Conservation (phyloP, 2,329 filamentous ascomycete genomes). For the Rhexocercosporidium sp. region DNA sequence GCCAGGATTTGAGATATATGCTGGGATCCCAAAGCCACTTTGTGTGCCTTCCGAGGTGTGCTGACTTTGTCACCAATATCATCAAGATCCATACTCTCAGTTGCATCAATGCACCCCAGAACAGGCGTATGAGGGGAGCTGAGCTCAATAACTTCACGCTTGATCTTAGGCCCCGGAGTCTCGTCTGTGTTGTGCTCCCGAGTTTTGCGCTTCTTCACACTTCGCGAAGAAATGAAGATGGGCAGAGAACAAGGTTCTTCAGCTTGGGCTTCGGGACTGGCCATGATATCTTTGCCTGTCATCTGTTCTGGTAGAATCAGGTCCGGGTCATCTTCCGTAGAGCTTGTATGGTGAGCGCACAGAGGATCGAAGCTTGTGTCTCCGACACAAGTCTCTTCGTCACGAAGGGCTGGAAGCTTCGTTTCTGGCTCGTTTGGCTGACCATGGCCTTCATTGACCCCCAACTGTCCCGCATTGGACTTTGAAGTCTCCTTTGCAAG, state of each 20-base stretch:
- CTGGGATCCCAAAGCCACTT: slow-evolving; percentile 16
- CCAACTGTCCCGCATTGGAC: not conserved
- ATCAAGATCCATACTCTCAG: slow-evolving; percentile 44
- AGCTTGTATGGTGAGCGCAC: slow-evolving; percentile 33
- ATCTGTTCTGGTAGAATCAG: not conserved
- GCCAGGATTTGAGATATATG: not conserved
- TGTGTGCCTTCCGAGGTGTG: slow-evolving; percentile 42
- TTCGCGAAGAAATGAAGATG: slow-evolving; percentile 33
- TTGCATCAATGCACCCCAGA: slow-evolving; percentile 28
- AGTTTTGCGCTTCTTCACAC: slow-evolving; percentile 38
- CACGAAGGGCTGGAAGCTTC: slow-evolving; percentile 21
- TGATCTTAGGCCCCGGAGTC: slow-evolving; percentile 31
- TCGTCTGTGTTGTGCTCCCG: slow-evolving; percentile 13
- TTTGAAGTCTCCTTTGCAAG: not conserved
- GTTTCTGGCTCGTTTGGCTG: not conserved
- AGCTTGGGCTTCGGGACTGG: not conserved
- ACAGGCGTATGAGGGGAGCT: slow-evolving; percentile 42
- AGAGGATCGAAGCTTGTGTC: slow-evolving; percentile 26
- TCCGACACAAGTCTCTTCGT: slow-evolving; percentile 15
- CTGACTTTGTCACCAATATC: slow-evolving; percentile 43
- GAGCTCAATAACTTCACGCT: slow-evolving; percentile 37
- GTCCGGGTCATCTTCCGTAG: slow-evolving; percentile 36
- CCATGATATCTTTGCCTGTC: not conserved
- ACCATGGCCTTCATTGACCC: not conserved
- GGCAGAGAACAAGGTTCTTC: slow-evolving; percentile 29